Evolutionary conservation across 495 filamentous ascomycete species (phyloP).

Genomic region (Neurospora sp.): DNA sequence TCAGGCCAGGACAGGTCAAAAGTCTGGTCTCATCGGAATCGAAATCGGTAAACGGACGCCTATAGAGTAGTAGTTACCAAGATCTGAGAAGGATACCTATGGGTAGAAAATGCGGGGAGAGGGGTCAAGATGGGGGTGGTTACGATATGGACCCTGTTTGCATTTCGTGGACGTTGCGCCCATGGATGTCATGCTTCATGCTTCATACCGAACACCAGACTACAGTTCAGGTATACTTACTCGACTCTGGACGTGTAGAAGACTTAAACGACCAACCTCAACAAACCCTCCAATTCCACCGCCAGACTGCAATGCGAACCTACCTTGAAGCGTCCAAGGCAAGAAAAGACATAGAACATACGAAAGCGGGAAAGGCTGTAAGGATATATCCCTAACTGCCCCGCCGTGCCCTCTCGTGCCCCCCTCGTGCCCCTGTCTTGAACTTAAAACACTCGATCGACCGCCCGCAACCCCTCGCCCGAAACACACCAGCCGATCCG

Average conservation of each 20-base stretch:
- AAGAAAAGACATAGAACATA: background rate
- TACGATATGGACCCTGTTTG: background rate
- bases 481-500: constrained; percentile 3
- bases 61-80: background rate
- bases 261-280: no score
- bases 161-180: background rate
- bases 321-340: no score
- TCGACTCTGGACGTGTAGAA: no score
- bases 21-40: background rate
- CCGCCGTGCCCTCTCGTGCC: no score
- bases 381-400: background rate
- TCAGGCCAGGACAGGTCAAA: background rate
- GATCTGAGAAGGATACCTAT: background rate
- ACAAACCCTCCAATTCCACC: no score
- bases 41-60: background rate
- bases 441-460: background rate
- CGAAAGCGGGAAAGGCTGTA: background rate
- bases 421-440: background rate
- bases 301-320: no score
- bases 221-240: no score
- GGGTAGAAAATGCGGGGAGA: background rate
- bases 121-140: no score
- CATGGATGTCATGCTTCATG: background rate
- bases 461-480: background rate
- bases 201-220: background rate